Conservation (phyloP, 495 filamentous ascomycete genomes). For the Penicillium desertorum region DNA sequence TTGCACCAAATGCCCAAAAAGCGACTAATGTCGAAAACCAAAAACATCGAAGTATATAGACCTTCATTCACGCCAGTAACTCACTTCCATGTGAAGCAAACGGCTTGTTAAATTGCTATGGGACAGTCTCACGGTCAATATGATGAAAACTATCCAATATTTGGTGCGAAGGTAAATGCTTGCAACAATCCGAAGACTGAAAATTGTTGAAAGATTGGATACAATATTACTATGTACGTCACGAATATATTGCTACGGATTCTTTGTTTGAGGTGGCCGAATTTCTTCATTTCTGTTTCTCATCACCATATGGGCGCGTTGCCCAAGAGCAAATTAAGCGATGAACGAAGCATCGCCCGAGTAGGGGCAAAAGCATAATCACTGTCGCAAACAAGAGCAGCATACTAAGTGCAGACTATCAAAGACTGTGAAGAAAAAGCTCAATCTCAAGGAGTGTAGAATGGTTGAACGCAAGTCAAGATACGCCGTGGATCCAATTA, state of each 20-base stretch:
- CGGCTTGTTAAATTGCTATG: neutral
- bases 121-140: neutral
- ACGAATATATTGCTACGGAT: neutral
- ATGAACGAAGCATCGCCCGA: conserved; percentile 3
- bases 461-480: conserved; percentile 24
- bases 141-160: neutral
- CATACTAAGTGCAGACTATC: conserved; percentile 12
- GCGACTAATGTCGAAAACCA: neutral
- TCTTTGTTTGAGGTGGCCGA: conserved; percentile 43
- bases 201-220: neutral
- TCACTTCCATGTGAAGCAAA: neutral
- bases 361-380: conserved; percentile 23
- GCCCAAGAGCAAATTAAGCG: conserved; percentile 7
- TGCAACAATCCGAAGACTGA: neutral
- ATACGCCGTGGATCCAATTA: conserved; percentile 25
- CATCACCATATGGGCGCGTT: conserved; percentile 23
- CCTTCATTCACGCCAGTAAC: neutral
- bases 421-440: neutral
- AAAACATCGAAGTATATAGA: neutral
- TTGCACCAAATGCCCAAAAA: neutral
- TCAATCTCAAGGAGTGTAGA: conserved; percentile 22
- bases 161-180: neutral
- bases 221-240: neutral
- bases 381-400: conserved; percentile 18
- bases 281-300: conserved; percentile 43